A percentile compares a stretch with the other conserved stretches of the same genome.
Conservation (phyloP, 2,329 filamentous ascomycete genomes). For the Tolypocladium endophyticum region DNA sequence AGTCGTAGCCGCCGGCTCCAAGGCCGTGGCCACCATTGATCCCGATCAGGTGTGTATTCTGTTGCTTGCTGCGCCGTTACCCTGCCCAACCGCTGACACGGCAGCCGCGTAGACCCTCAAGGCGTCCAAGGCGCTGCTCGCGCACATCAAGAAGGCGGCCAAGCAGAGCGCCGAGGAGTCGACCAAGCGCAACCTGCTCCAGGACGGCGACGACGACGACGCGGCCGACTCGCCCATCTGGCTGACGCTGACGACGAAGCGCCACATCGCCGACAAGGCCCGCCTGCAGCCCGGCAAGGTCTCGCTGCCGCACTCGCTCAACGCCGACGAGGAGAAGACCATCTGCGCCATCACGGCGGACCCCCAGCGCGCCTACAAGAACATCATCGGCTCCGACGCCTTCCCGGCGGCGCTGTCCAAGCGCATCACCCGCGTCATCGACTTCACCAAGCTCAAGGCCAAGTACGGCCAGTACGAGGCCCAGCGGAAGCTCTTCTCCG, state of each 20-base stretch:
- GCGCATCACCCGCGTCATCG: slow-evolving; percentile 67
- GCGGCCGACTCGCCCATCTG: slow-evolving; percentile 44
- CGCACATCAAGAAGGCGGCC: slow-evolving; percentile 48
- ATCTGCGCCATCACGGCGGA: slow-evolving; percentile 81
- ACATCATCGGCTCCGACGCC: slow-evolving; percentile 64
- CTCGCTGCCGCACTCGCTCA: slow-evolving; percentile 63
- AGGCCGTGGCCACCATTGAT: slow-evolving; percentile 23
- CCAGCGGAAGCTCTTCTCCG: slow-evolving; percentile 68
- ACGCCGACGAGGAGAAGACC: slow-evolving; percentile 47
- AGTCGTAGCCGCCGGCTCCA: slow-evolving; percentile 20
- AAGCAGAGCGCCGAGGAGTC: slow-evolving; percentile 33
- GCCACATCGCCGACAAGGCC: slow-evolving; percentile 59
- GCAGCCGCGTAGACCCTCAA: slow-evolving; percentile 41
- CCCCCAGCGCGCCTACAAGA: slow-evolving; percentile 79
- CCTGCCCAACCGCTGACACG: not conserved
- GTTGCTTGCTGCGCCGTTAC: slow-evolving; percentile 4
- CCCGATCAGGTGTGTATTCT: slow-evolving; percentile 26
- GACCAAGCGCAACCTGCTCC: slow-evolving; percentile 46
- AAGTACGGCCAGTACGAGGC: slow-evolving; percentile 87
- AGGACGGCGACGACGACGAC: slow-evolving; percentile 30
- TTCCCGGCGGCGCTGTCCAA: slow-evolving; percentile 58
- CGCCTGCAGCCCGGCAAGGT: slow-evolving; percentile 80
- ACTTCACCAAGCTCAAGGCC: slow-evolving; percentile 65
- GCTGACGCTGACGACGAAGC: slow-evolving; percentile 55
- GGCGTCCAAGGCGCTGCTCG: slow-evolving; percentile 51